Evolutionary conservation across 2,329 filamentous ascomycete genomes (phyloP).

Genomic region (Botryotinia calthae): DNA sequence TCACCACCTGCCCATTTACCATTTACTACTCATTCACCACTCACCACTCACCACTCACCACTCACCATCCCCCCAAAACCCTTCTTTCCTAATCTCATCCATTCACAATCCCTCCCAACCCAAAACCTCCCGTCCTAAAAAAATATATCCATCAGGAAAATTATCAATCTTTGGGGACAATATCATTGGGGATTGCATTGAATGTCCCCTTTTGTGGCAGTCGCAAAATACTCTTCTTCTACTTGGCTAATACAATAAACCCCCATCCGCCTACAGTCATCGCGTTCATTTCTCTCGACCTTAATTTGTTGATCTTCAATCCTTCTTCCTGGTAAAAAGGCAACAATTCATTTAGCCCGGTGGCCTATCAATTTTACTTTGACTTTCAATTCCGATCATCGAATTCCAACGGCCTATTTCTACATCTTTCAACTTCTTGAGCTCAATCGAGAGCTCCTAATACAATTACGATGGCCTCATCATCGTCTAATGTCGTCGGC

Average conservation of each 20-base stretch:
- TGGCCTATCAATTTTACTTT: constrained; percentile 24
- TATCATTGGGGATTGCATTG: constrained; percentile 18
- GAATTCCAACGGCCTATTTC: neutral
- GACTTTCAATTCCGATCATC: constrained; percentile 9
- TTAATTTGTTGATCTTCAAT: constrained; percentile 17
- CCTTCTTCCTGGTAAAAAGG: constrained; percentile 23
- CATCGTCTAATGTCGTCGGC: constrained; percentile 85
- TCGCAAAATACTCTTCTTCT: neutral
- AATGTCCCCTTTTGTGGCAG: constrained; percentile 16
- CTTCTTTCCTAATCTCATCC: constrained; percentile 15
- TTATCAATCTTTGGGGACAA: constrained; percentile 16
- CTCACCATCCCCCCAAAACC: neutral
- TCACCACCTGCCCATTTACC: neutral
- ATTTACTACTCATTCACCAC: neutral
- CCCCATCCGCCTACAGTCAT: constrained; percentile 26
- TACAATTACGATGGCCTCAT: constrained; percentile 36
- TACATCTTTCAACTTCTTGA: constrained; percentile 15
- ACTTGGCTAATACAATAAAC: neutral
- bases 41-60: neutral
- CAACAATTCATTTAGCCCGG: constrained; percentile 15
- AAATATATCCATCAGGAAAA: neutral
- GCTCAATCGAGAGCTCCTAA: constrained; percentile 29
- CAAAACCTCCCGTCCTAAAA: neutral
- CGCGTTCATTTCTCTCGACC: constrained; percentile 26
- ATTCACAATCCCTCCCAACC: constrained; percentile 18